phyloP scores from a whole-genome alignment of 2,329 filamentous ascomycete species.

The Penicillium rolfsii region DNA sequence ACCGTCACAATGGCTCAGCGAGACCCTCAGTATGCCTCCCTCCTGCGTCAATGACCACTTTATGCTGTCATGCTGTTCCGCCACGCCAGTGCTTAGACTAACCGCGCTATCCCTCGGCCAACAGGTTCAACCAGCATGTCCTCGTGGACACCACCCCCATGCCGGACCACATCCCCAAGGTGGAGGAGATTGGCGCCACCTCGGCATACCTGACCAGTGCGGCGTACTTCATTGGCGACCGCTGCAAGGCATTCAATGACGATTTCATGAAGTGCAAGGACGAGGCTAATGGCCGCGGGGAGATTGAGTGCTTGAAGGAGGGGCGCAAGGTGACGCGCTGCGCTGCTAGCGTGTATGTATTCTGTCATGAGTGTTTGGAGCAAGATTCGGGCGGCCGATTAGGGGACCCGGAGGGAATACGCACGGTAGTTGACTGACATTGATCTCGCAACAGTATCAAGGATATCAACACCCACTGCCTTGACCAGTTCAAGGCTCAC shows the following conservation, averaged over 20 bases:
- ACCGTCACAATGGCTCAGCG: conserved; percentile 37
- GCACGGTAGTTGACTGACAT: conserved; percentile 4
- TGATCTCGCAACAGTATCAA: conserved; percentile 65
- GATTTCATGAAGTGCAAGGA: conserved; percentile 99
- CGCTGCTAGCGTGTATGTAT: conserved; percentile 88
- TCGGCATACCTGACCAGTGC: conserved; percentile 91
- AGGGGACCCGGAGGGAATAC: neutral
- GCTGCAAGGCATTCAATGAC: conserved; percentile 95
- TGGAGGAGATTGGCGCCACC: conserved; percentile 89
- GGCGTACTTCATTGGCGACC: conserved; percentile 93
- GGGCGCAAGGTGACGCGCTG: conserved; percentile 95
- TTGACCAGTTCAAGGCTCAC: conserved; percentile 87
- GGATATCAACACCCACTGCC: conserved; percentile 93
- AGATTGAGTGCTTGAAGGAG: conserved; percentile 94
- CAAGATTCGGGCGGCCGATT: neutral
- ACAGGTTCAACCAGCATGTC: conserved; percentile 89
- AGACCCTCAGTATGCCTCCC: conserved; percentile 36
- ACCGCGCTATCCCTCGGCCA: conserved; percentile 29
- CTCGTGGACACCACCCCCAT: conserved; percentile 96
- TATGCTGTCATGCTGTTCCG: neutral
- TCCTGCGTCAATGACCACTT: neutral
- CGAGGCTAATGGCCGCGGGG: conserved; percentile 85
- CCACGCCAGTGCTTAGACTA: conserved; percentile 23
- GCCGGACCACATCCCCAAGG: conserved; percentile 85
- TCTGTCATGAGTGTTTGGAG: neutral